Base-by-base conservation (phyloP, 306 rosid genomes). In the Medicago lupulina region DNA sequence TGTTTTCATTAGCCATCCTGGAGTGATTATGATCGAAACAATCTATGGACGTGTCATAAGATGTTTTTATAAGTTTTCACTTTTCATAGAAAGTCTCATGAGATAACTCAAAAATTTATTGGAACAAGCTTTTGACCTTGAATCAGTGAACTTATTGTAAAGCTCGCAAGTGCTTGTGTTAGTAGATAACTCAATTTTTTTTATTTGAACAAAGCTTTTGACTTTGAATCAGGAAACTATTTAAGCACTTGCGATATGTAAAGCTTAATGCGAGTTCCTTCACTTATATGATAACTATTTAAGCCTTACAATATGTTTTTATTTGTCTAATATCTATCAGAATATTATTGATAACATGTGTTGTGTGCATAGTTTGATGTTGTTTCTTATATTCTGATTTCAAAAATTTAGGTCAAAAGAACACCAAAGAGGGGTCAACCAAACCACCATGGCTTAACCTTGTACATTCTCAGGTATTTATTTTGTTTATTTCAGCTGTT, bases 361-460 rank as follows among this genome's bases (percentile, higher is more conserved):
- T 62, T 72, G 7, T 62, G 43, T 47, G 60, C 70, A 18, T 67
- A 16, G 18, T 49, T 50, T 79, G 79, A 75, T 62, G 46, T 46
- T 17, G 9, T 10, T 46, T 36, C 7, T 61, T 65, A 34, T 60
- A 3, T 62, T 77, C 17, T 70, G 5, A 31, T 34, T 69, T 67
- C n/a, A 28, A 74, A 79, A 66, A 36, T 77, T 74, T 84, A 95
- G 98, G 87, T 75, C 93, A 89, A 71, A 95, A 86, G 76, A 74
- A 80, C 83, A 92, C 97, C 5, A 92, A 90, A 82, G 99, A 92
- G 89, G 97, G 97, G 70, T 85, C 99, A 67, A 85, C 87, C 76
- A 85, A 89, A 83, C 96, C 97, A 34, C 96, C 99, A 16, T 90
- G 89, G 97, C 92, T 95, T 74, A 92, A 95, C 76, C 93, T 95